Base-by-base conservation (phyloP, 257 asterid species). In the Linderniella brevidens region DNA sequence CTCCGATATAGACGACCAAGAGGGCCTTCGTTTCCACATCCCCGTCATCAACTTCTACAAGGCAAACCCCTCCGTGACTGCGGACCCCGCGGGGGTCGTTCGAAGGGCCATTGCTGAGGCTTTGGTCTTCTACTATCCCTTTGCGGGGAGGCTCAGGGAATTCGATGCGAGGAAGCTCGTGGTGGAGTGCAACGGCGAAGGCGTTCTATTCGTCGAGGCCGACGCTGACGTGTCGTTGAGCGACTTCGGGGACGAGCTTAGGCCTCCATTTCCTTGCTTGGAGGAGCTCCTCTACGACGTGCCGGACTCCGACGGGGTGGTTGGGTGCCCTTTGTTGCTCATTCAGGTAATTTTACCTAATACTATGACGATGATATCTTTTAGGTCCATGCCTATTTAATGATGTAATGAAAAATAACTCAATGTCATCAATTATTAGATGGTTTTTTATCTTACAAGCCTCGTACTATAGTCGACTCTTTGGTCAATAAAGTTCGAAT, bases 121-220 rank as follows among this genome's bases (percentile, higher is more conserved):
- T 0, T 62, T 80, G 37, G 85, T 77, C 13, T 74, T 52, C 63
- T 80, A 77, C 74, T 74, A 80, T 72, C 93, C 93, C 0, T 69
- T 80, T 0, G 93, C 93, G 0, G 93, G 93, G 9, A 67, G 93
- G 25, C 66, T 77, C 19, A 66, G 79, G 60, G 84, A 77, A 51
- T 41, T 20, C 13, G 61, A 57, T 6, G 72, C 56, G 42, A 55
- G 78, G 47, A 82, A 82, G 49, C 70, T 82, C 51, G 72, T 61
- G 70, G 93, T 78, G 58, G 93, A 77, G 48, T 77, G 88, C 69
- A 72, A 83, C 36, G 88, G 84, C 8, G 93, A 77, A 32, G 88
- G 93, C 3, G 63, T 77, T 1, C 0, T 77, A 59, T 80, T 80
- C 56, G 64, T 71, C 8, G 86, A 68, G 63, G 92, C 82, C 0